Evolutionary conservation across 164 flowering plant species (phyloP), one percentile per base, ranked within the genome.

Genomic region (Cinnamomum micranthum): DNA sequence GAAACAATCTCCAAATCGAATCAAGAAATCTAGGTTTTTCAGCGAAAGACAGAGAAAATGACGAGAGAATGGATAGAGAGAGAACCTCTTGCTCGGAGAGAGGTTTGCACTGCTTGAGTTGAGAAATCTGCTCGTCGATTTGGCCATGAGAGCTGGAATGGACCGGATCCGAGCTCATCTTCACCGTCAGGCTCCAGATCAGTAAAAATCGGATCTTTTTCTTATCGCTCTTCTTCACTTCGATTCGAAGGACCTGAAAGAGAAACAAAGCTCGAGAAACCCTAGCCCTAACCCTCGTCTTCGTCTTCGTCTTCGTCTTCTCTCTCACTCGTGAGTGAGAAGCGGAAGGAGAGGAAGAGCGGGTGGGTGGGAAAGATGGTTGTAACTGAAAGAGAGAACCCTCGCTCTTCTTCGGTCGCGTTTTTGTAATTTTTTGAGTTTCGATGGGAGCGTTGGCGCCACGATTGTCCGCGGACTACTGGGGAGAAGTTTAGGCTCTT

Each of bases 31-130:
- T 20, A 67, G 27, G 71, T 47, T 69, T 22, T 2, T 47, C 47
- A 28, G 22, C 50, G n/a, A 41, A 67, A 67, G 27, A 28, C 15
- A 25, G 11, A 41, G 9, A 41, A 6, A 41, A 9, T 41, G 47
- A 41, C 22, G 17, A 2, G 12, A 14, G n/a, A 55, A 14, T 19
- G 60, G 6, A 41, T 41, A 3, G 41, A 50, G 59, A 23, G 70
- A 17, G 52, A 70, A 94, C 97, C 94, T 94, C 96, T 81, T 83
- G 92, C 74, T 92, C 97, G 24, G 93, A 89, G 76, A 92, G 85
- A 75, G 97, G 98, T 78, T 90, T 92, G 91, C 98, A 94, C 91
- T 94, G 98, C 98, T 91, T 90, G 66, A 94, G 96, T 90, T 91
- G 97, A 6, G 82, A 65, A 81, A 94, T 94, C 89, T 94, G 86